These are phyloP conservation scores for Clarkia xantiana DNA, from an alignment of 345 rosid species.

Conservation along the genomic window DNA sequence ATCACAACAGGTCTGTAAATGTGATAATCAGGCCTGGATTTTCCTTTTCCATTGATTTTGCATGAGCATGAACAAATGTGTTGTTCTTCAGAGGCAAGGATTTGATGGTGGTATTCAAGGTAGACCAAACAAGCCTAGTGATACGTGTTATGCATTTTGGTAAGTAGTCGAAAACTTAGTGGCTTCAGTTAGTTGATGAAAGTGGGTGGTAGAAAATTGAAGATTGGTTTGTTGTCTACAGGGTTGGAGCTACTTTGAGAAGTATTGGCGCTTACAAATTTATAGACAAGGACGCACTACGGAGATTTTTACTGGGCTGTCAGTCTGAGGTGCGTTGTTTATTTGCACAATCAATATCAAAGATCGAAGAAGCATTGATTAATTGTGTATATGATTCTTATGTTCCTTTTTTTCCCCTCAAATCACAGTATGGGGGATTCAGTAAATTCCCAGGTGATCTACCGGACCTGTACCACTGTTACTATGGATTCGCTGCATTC, in stretches of 20 bases:
- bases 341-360: background rate
- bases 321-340: slow-evolving; percentile 51
- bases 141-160: slow-evolving; percentile 98
- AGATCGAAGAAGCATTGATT: no score
- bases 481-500: slow-evolving; percentile 69
- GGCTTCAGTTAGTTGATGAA: no score
- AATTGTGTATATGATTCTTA: no score
- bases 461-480: slow-evolving; percentile 78
- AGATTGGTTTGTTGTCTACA: slow-evolving; percentile 13
- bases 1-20: no score
- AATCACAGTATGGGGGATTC: slow-evolving; percentile 66
- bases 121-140: slow-evolving; percentile 72
- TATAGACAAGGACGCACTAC: slow-evolving; percentile 42
- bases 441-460: slow-evolving; percentile 48
- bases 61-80: background rate
- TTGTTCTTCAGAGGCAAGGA: slow-evolving; percentile 53
- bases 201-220: no score
- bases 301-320: slow-evolving; percentile 51
- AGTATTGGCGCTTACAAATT: slow-evolving; percentile 49
- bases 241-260: slow-evolving; percentile 73
- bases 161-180: slow-evolving; percentile 12
- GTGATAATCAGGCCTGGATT: no score
- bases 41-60: no score
- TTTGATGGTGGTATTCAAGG: slow-evolving; percentile 91
- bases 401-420: background rate